Evolutionary conservation across 768 basidiomycete genomes (phyloP), one percentile per base, ranked within the genome.

Genomic region (Gloeostereum incarnatum): DNA sequence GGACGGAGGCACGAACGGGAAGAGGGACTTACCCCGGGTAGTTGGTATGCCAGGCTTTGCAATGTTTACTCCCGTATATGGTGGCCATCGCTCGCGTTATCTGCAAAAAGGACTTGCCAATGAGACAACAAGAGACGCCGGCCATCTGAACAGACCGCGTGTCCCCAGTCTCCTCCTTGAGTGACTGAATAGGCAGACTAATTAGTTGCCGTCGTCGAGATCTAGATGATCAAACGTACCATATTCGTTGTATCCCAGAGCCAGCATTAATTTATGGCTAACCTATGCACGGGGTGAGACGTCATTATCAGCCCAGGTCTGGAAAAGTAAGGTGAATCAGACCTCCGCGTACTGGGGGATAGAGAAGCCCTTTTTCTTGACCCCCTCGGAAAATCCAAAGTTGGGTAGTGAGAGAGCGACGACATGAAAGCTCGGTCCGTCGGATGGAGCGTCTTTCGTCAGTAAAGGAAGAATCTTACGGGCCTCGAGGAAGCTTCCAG

Each of bases 381-480:
- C 53, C 1, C 55, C 64, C 17, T 70, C 61, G 0, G 70, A 69
- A 47, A 69, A 71, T 1, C 67, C 70, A 47, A 49, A 73, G 0
- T 64, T 65, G 2, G 69, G 69, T 2, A 72, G 39, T 45, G 69
- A 63, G 9, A 58, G 49, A 0, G 60, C 66, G 1, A 72, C 68
- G n/a, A 72, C 66, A 41, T 73, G 69, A 43, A 72, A 72, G 30
- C 58, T 60, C 3, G 67, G 69, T 10, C 58, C 50, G 0, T 58
- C 56, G 1, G 54, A 52, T 1, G 55, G 31, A 1, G 55, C 52
- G 0, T 51, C 48, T 4, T 46, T 39, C 0, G 61, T 61, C 41
- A 72, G 51, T 3, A 70, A 44, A 1, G 70, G 61, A 1, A 72
- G 49, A 2, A 71, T 38, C 50, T 69, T 73, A 36, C 48, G 39